These are phyloP conservation scores for Rhodosporidiobolus sp. DNA, from an alignment of 768 basidiomycete genomes.

Conservation along the genomic window DNA sequence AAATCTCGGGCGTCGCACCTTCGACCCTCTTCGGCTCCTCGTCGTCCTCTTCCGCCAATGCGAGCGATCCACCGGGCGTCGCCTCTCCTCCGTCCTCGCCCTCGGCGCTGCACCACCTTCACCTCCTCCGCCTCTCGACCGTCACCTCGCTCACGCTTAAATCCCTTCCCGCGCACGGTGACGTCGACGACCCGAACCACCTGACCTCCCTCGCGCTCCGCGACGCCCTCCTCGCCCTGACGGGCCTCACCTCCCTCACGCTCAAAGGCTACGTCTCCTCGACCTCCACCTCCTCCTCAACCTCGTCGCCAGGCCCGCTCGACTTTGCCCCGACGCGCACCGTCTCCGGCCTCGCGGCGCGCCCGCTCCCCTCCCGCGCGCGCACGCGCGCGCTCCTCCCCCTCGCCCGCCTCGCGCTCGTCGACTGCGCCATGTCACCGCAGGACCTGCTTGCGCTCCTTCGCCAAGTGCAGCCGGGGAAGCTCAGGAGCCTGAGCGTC, in stretches of 20 bases:
- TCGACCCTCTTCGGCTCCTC: constrained; percentile 13
- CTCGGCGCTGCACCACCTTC: constrained; percentile 21
- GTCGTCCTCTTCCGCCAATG: not conserved
- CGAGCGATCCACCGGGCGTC: no score
- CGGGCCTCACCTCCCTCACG: constrained; percentile 5
- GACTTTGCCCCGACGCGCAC: constrained; percentile 21
- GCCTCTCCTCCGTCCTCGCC: not conserved
- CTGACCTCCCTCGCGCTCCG: constrained; percentile 6
- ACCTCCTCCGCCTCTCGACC: constrained; percentile 30
- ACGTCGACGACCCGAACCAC: not conserved
- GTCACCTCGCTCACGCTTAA: constrained; percentile 7
- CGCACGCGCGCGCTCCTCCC: constrained; percentile 7
- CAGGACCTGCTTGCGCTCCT: constrained; percentile 5
- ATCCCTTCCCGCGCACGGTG: not conserved
- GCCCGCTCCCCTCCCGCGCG: constrained; percentile 13
- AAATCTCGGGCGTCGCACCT: constrained; percentile 19
- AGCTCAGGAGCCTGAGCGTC: not conserved
- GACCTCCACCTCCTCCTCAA: not conserved
- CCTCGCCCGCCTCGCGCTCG: constrained; percentile 1
- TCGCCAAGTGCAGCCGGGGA: not conserved
- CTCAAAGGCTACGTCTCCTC: constrained; percentile 21
- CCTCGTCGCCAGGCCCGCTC: not conserved
- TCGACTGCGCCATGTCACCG: constrained; percentile 14
- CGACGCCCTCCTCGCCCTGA: constrained; percentile 26
- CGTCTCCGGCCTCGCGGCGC: not conserved